Evolutionary conservation across 106 monocot species (phyloP).

Genomic region (Acorus calamus): DNA sequence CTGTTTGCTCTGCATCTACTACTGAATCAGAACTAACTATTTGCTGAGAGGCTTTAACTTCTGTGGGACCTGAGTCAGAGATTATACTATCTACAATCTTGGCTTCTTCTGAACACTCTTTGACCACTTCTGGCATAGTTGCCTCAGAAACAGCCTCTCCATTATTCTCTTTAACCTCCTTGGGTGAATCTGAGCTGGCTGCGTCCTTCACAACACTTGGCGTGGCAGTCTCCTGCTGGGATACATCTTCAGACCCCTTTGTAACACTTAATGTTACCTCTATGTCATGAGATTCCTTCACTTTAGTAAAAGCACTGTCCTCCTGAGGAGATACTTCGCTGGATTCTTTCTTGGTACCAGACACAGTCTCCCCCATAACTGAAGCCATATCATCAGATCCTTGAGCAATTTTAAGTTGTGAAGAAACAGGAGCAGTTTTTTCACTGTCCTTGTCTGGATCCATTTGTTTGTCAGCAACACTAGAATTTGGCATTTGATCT

Average conservation of each 20-base stretch:
- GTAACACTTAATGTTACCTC: conserved; percentile 11
- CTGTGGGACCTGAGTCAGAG: not conserved
- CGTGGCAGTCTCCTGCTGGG: not conserved
- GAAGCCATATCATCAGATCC: too few species aligned
- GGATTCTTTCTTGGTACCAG: conserved; percentile 7
- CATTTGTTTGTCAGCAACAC: conserved; percentile 13
- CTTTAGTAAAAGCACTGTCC: not conserved
- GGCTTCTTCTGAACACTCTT: conserved; percentile 8
- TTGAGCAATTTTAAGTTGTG: not conserved
- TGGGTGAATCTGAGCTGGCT: too few species aligned
- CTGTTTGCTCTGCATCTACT: conserved; percentile 9
- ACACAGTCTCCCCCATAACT: not conserved
- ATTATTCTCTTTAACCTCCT: not conserved
- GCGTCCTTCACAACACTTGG: too few species aligned
- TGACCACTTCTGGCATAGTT: not conserved
- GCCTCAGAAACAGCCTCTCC: not conserved
- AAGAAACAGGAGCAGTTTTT: conserved; percentile 10
- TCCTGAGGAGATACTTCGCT: conserved; percentile 3
- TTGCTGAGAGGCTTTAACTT: conserved; percentile 18
- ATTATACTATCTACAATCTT: conserved; percentile 4
- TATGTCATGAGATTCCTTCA: conserved; percentile 9
- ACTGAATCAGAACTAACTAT: conserved; percentile 8
- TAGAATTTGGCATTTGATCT: conserved; percentile 11
- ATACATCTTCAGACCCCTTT: conserved; percentile 9
- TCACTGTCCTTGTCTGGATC: conserved; percentile 17